phyloP scores from a whole-genome alignment of 495 filamentous ascomycete genomes.

The Sabuloglossum arenarium region DNA sequence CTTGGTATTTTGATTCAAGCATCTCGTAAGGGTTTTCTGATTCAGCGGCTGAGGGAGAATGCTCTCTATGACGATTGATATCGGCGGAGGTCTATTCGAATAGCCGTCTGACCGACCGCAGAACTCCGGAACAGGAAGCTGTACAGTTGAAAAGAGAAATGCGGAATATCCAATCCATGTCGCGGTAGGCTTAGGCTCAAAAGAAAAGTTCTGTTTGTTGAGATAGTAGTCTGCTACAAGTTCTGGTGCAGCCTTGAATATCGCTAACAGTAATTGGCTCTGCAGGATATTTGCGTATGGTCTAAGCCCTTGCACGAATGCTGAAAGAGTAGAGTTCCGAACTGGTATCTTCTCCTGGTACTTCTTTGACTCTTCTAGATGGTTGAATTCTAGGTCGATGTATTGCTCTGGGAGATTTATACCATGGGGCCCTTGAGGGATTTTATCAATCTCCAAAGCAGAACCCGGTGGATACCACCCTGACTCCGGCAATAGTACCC shows the following conservation, averaged over 20 bases:
- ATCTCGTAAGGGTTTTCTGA: slow-evolving; percentile 53
- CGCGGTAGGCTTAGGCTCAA: slow-evolving; percentile 75
- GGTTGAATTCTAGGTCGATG: slow-evolving; percentile 48
- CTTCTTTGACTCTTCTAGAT: slow-evolving; percentile 41
- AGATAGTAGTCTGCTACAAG: slow-evolving; percentile 69
- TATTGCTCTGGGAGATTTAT: neutral
- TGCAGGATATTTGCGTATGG: slow-evolving; percentile 68
- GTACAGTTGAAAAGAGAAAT: slow-evolving; percentile 59
- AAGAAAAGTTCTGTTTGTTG: slow-evolving; percentile 55
- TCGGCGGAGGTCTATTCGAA: slow-evolving; percentile 49
- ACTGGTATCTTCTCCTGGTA: slow-evolving; percentile 45
- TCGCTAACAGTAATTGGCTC: slow-evolving; percentile 53
- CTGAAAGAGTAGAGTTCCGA: slow-evolving; percentile 49
- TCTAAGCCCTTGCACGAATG: slow-evolving; percentile 57
- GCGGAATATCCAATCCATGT: slow-evolving; percentile 90
- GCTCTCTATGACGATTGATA: slow-evolving; percentile 56
- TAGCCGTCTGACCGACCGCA: slow-evolving; percentile 31
- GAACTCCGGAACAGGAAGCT: slow-evolving; percentile 46
- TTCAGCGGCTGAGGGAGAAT: slow-evolving; percentile 69
- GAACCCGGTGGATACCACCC: slow-evolving; percentile 56
- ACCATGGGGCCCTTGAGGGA: neutral
- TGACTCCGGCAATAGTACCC: slow-evolving; percentile 42
- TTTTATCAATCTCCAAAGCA: slow-evolving; percentile 13
- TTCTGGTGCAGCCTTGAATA: slow-evolving; percentile 67
- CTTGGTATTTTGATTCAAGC: slow-evolving; percentile 49